Evolutionary conservation across 306 rosid genomes (phyloP).

Genomic region (Lupinus albus): DNA sequence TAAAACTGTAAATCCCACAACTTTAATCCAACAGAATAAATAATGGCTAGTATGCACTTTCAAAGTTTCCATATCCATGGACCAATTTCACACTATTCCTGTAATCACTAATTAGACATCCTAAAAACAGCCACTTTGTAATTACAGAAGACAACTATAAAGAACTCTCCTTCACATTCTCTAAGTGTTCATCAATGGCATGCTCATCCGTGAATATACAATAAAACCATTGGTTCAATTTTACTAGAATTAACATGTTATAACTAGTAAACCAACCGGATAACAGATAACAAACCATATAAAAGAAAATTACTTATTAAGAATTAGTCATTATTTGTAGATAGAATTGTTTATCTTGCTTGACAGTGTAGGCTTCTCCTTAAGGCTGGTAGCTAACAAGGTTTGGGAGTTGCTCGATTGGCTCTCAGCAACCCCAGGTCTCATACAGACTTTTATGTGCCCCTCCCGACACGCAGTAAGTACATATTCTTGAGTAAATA

Average conservation of each 20-base stretch:
- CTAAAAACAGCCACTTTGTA: constrained; percentile 60
- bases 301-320: constrained; percentile 37
- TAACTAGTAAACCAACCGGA: constrained; percentile 55
- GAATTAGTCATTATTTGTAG: constrained; percentile 57
- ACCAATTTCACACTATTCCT: constrained; percentile 63
- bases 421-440: constrained; percentile 71
- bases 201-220: constrained; percentile 63
- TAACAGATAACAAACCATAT: constrained; percentile 45
- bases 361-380: constrained; percentile 68
- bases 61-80: constrained; percentile 44
- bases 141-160: constrained; percentile 56
- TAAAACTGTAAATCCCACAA: not conserved
- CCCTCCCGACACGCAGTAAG: constrained; percentile 96
- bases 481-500: constrained; percentile 81
- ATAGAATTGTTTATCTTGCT: constrained; percentile 58
- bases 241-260: constrained; percentile 41
- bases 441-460: constrained; percentile 79
- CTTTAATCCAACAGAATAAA: constrained; percentile 25
- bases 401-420: constrained; percentile 62
- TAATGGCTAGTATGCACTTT: constrained; percentile 38
- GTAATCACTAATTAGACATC: constrained; percentile 49
- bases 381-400: constrained; percentile 55
- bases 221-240: constrained; percentile 53
- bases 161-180: constrained; percentile 54
- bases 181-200: constrained; percentile 61